Percentiles rank a stretch among this genome's conserved stretches.
Conservation (phyloP, 2,329 filamentous ascomycete genomes). For the Colletotrichum sp. region DNA sequence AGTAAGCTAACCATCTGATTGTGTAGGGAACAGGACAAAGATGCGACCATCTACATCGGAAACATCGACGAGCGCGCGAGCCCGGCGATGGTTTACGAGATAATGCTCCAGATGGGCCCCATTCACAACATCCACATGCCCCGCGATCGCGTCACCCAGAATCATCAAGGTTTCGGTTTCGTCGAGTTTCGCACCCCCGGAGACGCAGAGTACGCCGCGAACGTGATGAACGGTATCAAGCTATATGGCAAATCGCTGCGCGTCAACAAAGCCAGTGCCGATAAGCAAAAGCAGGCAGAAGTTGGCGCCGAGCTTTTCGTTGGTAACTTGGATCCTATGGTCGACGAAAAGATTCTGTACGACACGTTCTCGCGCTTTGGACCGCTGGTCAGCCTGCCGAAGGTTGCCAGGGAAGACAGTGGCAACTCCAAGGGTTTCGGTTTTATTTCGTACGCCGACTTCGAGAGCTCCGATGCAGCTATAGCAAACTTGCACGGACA, state of each 20-base stretch:
- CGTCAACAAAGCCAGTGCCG: slow-evolving; percentile 91
- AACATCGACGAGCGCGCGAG: slow-evolving; percentile 97
- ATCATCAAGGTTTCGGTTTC: slow-evolving; percentile 97
- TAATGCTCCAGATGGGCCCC: slow-evolving; percentile 97
- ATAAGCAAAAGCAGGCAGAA: slow-evolving; percentile 92
- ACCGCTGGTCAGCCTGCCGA: slow-evolving; percentile 81
- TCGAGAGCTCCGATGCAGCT: slow-evolving; percentile 91
- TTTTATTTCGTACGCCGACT: slow-evolving; percentile 91
- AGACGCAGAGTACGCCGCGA: slow-evolving; percentile 95
- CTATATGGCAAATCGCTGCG: slow-evolving; percentile 93
- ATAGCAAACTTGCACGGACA: slow-evolving; percentile 94
- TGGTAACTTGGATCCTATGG: slow-evolving; percentile 92
- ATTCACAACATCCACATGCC: slow-evolving; percentile 98
- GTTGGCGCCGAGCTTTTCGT: slow-evolving; percentile 97
- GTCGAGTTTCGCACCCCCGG: slow-evolving; percentile 97
- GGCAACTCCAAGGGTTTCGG: slow-evolving; percentile 94
- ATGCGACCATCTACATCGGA: slow-evolving; percentile 96
- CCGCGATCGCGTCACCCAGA: slow-evolving; percentile 96
- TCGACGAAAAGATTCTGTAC: slow-evolving; percentile 94
- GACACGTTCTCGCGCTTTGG: slow-evolving; percentile 95
- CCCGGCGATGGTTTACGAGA: slow-evolving; percentile 91
- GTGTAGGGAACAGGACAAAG: slow-evolving; percentile 92
- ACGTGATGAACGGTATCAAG: slow-evolving; percentile 95
- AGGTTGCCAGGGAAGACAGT: slow-evolving; percentile 89
- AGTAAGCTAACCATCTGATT: slow-evolving; percentile 28